phyloP scores from a whole-genome alignment of 768 basidiomycete species.

The Butyriboletus loyo region DNA sequence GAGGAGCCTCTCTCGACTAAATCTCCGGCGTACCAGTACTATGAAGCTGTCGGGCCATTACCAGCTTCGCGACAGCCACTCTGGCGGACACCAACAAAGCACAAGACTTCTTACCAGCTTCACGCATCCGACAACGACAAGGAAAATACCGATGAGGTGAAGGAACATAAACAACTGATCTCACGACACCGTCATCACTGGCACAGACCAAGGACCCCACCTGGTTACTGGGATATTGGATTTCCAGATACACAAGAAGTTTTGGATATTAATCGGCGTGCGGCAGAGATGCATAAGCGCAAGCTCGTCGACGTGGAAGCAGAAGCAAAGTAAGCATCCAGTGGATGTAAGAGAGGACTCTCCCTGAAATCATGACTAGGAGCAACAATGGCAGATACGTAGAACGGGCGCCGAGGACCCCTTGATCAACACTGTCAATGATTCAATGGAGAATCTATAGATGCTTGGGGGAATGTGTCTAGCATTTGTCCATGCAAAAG shows the following conservation, averaged over 20 bases:
- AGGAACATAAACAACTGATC: conserved; percentile 63
- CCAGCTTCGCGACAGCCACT: conserved; percentile 67
- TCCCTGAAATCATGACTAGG: conserved; percentile 13
- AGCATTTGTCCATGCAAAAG: conserved; percentile 49
- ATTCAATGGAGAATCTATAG: conserved; percentile 1
- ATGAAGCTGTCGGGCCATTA: conserved; percentile 70
- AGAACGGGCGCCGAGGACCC: conserved; percentile 14
- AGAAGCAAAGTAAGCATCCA: conserved; percentile 52
- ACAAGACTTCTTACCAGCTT: conserved; percentile 12
- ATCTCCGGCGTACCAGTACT: conserved; percentile 52
- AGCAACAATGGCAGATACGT: conserved; percentile 26
- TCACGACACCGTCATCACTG: conserved; percentile 73
- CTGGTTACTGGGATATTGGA: conserved; percentile 86
- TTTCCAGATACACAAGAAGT: conserved; percentile 87
- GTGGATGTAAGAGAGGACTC: not conserved
- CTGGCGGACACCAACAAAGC: conserved; percentile 65
- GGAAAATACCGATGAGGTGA: conserved; percentile 34
- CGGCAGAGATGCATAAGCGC: conserved; percentile 66
- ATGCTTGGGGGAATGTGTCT: conserved; percentile 42
- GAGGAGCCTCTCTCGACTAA: not conserved
- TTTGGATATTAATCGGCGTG: conserved; percentile 68
- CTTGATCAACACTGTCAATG: conserved; percentile 13
- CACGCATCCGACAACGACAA: conserved; percentile 18
- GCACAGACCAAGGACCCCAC: conserved; percentile 72
- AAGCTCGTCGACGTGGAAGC: conserved; percentile 58